Evolutionary conservation across 2,329 filamentous ascomycete genomes (phyloP).

Genomic region (Cordyceps militaris): DNA sequence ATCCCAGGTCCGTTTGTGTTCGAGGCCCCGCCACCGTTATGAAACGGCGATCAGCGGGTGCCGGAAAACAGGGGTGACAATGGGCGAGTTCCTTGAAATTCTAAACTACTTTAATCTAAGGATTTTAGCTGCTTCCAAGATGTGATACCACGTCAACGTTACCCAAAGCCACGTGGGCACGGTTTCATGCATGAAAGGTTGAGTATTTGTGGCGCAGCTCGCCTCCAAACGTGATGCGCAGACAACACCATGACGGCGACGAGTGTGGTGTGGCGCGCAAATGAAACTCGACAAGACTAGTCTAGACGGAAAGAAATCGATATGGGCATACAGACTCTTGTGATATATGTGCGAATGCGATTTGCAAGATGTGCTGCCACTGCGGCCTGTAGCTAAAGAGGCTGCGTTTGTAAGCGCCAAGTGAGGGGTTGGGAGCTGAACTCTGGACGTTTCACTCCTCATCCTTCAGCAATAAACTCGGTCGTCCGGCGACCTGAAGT

Average conservation of each 20-base stretch:
- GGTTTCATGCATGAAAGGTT: too few relatives aligned
- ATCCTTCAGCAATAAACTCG: background rate
- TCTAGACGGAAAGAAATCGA: too few relatives aligned
- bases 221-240: background rate
- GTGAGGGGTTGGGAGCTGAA: constrained; percentile 7
- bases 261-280: too few relatives aligned
- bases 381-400: background rate
- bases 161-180: background rate
- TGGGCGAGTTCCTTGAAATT: background rate
- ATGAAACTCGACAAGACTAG: too few relatives aligned
- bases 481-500: background rate
- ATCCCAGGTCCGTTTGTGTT: background rate
- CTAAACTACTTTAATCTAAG: background rate
- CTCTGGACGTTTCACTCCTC: background rate
- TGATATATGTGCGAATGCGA: too few relatives aligned
- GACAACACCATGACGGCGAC: too few relatives aligned
- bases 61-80: background rate
- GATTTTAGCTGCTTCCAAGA: background rate
- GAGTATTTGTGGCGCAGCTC: too few relatives aligned
- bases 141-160: background rate
- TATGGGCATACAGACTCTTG: too few relatives aligned
- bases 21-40: background rate
- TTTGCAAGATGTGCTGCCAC: too few relatives aligned
- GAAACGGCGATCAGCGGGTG: background rate
- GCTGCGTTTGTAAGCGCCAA: constrained; percentile 6